Evolutionary conservation across 163 green algal species (phyloP), one percentile per base, ranked within the genome.

Genomic region (Scenedesmus sp.): DNA sequence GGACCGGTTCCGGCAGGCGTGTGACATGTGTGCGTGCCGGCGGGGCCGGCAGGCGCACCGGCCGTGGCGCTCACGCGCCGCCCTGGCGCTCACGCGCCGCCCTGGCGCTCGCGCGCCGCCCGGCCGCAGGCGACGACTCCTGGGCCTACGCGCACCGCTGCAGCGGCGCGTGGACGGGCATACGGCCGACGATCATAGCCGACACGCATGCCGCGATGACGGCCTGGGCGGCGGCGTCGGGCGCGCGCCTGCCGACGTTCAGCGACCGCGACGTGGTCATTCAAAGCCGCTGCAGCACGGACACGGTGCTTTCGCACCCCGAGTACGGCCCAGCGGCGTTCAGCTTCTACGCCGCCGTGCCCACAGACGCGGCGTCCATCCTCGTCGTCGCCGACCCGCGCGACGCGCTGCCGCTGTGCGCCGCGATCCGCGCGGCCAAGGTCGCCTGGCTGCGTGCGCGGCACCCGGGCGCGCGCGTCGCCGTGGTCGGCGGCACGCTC

Each of bases 101-200:
- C n/a, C n/a, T n/a, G n/a, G n/a, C n/a, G n/a, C n/a, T 2, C 56
- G 39, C 62, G 36, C 54, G 62, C 36, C 29, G 17, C 18, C 48
- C 48, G 54, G 18, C 4, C 45, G 51, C 67, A 77, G 67, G 67
- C 56, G 72, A 80, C 47, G 72, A 80, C 11, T 57, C 26, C 33
- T 80, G 60, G 60, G 18, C 26, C 29, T 72, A 80, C 18, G 60
- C 72, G 22, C 72, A 80, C 60, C 60, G 72, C 60, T 80, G 72
- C 60, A 36, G 18, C 45, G 72, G 72, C 18, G 60, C 72, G 11
- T 80, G 72, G 72, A 26, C 24, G 22, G 22, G 42, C 26, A 80
- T 80, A 14, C n/a, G 72, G 39, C 72, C 58, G 22, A 71, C 60
- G 20, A 80, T 80, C 45, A 53, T 64, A 11, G 50, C 28, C 5